phyloP scores from a whole-genome alignment of 495 filamentous ascomycete species.

The Paragyromitra xinjiangensis region DNA sequence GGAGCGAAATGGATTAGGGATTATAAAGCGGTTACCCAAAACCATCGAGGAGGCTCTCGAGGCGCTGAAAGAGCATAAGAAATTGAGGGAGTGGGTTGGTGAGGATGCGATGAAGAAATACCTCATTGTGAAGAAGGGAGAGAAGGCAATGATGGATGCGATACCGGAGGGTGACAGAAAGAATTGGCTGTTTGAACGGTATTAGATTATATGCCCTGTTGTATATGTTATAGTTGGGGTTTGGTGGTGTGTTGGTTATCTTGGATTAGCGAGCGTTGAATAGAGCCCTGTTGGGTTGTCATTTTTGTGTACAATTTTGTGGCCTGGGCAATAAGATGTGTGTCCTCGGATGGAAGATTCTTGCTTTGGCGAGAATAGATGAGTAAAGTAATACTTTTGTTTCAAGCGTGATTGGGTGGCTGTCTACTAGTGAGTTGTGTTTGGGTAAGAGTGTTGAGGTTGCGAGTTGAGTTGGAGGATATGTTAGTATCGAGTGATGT shows the following conservation, averaged over 20 bases:
- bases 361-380: no score
- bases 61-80: constrained; percentile 62
- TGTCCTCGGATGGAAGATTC: no score
- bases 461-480: no score
- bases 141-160: constrained; percentile 62
- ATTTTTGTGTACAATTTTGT: background rate
- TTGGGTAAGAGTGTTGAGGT: no score
- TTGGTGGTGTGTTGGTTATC: background rate
- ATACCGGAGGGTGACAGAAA: constrained; percentile 62
- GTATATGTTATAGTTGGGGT: constrained; percentile 1
- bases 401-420: no score
- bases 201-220: constrained; percentile 57
- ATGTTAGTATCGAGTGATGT: no score
- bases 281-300: background rate
- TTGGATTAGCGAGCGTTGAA: constrained; percentile 6
- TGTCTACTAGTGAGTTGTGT: no score
- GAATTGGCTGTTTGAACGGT: constrained; percentile 71
- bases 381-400: no score
- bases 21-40: constrained; percentile 64
- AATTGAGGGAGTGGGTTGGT: constrained; percentile 63
- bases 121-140: constrained; percentile 67
- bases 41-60: constrained; percentile 66
- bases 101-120: constrained; percentile 68
- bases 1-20: constrained; percentile 65
- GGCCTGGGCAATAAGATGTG: background rate